A percentile compares a stretch with the other conserved stretches of the same genome.
phyloP scores from a whole-genome alignment of 2,329 filamentous ascomycete species.

The Aspergillus sp. region DNA sequence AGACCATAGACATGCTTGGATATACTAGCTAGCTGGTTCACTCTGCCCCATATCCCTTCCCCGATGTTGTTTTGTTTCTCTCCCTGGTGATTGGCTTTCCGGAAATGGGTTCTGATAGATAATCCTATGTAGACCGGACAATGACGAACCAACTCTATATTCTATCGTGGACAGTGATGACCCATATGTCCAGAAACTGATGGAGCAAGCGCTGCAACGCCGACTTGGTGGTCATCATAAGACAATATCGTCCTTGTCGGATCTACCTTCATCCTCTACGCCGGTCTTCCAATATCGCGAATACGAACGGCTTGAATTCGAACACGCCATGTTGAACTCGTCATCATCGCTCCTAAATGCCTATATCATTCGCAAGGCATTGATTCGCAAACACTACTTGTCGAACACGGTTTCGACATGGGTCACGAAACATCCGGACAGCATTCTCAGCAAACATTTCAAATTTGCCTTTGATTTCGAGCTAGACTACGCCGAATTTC shows the following conservation, averaged over 20 bases:
- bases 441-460: conserved; percentile 67
- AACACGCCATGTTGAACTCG: conserved; percentile 64
- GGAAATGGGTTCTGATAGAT: conserved; percentile 31
- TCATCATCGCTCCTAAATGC: conserved; percentile 72
- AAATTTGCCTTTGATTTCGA: conserved; percentile 84
- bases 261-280: conserved; percentile 46
- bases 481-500: conserved; percentile 92
- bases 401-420: conserved; percentile 80
- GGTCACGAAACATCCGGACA: conserved; percentile 77
- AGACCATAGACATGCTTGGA: conserved; percentile 23
- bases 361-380: conserved; percentile 91
- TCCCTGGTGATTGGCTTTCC: conserved; percentile 14
- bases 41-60: conserved; percentile 22
- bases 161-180: conserved; percentile 84
- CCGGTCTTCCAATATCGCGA: conserved; percentile 74
- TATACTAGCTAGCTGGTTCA: conserved; percentile 6
- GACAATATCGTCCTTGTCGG: conserved; percentile 52
- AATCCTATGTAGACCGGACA: conserved; percentile 35
- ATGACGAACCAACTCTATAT: conserved; percentile 52
- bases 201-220: conserved; percentile 68
- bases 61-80: conserved; percentile 6
- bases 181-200: conserved; percentile 81
- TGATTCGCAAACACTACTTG: conserved; percentile 95
- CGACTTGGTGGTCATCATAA: conserved; percentile 59
- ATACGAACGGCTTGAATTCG: conserved; percentile 88